These are phyloP conservation scores for Hydnomerulius pinastri DNA, from an alignment of 768 basidiomycete genomes.

Conservation along the genomic window DNA sequence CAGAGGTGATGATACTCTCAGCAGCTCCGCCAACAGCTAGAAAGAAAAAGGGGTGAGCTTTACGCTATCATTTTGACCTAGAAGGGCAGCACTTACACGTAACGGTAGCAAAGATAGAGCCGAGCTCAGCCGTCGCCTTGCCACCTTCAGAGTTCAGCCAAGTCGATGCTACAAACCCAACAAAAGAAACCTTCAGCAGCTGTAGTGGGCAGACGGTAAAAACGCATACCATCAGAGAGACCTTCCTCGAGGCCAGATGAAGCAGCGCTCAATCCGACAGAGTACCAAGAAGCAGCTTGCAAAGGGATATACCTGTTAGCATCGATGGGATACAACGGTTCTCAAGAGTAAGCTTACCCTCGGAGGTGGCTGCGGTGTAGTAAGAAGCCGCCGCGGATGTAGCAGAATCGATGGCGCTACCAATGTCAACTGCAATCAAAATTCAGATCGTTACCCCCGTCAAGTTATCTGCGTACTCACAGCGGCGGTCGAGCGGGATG, in stretches of 20 bases:
- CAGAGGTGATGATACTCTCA: conserved; percentile 57
- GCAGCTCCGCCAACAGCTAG: conserved; percentile 56
- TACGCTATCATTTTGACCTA: background rate
- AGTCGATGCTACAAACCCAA: conserved; percentile 19
- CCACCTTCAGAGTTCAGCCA: conserved; percentile 11
- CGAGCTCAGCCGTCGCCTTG: background rate
- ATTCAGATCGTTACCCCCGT: conserved; percentile 5
- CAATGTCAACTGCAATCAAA: conserved; percentile 29
- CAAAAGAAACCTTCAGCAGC: background rate
- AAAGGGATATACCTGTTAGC: background rate
- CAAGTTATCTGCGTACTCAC: conserved; percentile 31
- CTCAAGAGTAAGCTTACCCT: conserved; percentile 10
- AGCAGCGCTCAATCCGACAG: conserved; percentile 15
- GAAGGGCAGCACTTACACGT: conserved; percentile 25
- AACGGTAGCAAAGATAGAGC: conserved; percentile 16
- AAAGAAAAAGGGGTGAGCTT: background rate
- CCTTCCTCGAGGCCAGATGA: conserved; percentile 16
- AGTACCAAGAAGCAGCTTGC: conserved; percentile 19
- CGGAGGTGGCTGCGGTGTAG: conserved; percentile 28
- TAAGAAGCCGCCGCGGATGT: conserved; percentile 40
- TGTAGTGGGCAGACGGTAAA: background rate
- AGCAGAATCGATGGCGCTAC: conserved; percentile 39
- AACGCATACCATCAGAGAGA: conserved; percentile 17
- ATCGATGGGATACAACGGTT: background rate
- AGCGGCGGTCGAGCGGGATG: conserved; percentile 41